Evolutionary conservation across 352 stramenopile species (phyloP).

Genomic region (Phytophthora agathidicida): DNA sequence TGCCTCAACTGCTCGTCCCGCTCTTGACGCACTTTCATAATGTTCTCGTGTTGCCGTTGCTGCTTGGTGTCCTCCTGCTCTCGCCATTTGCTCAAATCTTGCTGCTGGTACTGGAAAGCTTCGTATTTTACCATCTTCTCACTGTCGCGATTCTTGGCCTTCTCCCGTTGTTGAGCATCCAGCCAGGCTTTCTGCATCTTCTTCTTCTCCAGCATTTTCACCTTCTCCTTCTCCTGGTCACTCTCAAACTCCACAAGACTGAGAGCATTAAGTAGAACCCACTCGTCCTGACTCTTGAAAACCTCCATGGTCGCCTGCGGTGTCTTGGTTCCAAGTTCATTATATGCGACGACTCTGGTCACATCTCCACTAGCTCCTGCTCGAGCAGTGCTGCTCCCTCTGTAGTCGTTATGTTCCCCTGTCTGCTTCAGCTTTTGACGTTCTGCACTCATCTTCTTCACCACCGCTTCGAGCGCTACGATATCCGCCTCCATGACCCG

Average conservation of each 20-base stretch:
- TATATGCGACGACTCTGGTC: not conserved
- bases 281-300: constrained; percentile 65
- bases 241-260: constrained; percentile 77
- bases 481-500: constrained; percentile 66
- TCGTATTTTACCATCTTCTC: constrained; percentile 44
- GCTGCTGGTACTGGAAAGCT: constrained; percentile 49
- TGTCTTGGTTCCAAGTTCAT: constrained; percentile 20
- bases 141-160: constrained; percentile 30
- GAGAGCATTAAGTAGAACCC: constrained; percentile 76
- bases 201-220: constrained; percentile 55
- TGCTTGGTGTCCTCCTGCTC: constrained; percentile 56
- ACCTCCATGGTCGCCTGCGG: too few relatives aligned
- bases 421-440: constrained; percentile 32
- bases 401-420: constrained; percentile 4
- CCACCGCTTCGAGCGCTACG: constrained; percentile 58
- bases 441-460: constrained; percentile 73
- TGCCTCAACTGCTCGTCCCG: constrained; percentile 66
- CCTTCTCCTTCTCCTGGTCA: constrained; percentile 52
- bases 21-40: constrained; percentile 61
- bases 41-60: constrained; percentile 49
- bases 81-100: constrained; percentile 57
- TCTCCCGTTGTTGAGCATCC: constrained; percentile 61
- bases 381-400: constrained; percentile 3
- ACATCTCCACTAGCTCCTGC: not conserved
- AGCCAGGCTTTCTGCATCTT: constrained; percentile 67